Conservation (phyloP, 2,329 filamentous ascomycete genomes). For the Aspergillus alliaceus region DNA sequence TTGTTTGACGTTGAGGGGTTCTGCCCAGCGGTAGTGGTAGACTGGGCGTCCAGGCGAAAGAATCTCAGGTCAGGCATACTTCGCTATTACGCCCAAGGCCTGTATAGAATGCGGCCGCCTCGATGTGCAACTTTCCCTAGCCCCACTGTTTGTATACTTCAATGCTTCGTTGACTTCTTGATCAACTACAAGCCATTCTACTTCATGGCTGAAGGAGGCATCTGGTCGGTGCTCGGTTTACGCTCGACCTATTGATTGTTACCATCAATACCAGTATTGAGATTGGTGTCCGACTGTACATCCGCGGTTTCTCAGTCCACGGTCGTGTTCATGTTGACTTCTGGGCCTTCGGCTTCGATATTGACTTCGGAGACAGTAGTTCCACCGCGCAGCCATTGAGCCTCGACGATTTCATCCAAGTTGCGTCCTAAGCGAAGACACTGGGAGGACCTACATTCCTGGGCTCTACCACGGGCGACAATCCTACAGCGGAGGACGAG, state of each 20-base stretch:
- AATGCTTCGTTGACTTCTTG: conserved; percentile 44
- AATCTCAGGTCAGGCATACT: conserved; percentile 46
- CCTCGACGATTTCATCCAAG: neutral
- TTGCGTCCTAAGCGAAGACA: neutral
- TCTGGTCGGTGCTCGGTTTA: conserved; percentile 21
- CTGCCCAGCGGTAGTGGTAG: too few relatives aligned
- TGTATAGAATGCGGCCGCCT: conserved; percentile 46
- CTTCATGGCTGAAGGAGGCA: conserved; percentile 31
- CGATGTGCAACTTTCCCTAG: conserved; percentile 28
- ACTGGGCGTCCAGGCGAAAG: too few relatives aligned
- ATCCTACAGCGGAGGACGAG: too few relatives aligned
- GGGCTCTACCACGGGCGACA: too few relatives aligned
- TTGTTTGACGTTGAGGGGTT: too few relatives aligned
- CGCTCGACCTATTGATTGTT: neutral
- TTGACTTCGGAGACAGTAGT: conserved; percentile 18
- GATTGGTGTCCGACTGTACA: conserved; percentile 20
- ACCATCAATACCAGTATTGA: conserved; percentile 14
- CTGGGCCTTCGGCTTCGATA: conserved; percentile 22
- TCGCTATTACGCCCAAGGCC: conserved; percentile 47
- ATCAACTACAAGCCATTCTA: conserved; percentile 44
- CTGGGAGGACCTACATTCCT: neutral
- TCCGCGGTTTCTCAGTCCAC: conserved; percentile 24
- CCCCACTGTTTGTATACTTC: conserved; percentile 41
- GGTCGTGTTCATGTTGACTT: conserved; percentile 24
- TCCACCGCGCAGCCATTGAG: neutral